Conservation (phyloP, 345 rosid genomes). For the Linum tenue region DNA sequence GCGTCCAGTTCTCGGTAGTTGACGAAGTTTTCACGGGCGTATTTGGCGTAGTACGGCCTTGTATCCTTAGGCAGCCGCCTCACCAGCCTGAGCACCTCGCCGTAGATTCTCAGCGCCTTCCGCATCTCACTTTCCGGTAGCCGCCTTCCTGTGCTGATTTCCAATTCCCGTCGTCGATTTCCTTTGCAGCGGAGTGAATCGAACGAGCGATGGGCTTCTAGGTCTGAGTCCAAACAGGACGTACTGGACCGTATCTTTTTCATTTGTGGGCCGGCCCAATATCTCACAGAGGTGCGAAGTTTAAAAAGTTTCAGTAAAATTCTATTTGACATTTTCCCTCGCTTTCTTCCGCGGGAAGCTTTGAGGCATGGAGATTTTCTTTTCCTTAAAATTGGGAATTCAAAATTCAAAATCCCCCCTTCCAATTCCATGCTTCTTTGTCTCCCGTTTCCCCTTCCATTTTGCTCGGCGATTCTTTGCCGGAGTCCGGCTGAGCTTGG, state of each 20-base stretch:
- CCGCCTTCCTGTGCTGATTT: no score
- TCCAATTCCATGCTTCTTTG: neutral
- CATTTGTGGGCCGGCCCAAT: no score
- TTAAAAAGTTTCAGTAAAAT: no score
- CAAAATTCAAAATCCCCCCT: no score
- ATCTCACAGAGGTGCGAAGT: no score
- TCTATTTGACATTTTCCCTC: no score
- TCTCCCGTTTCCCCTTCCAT: neutral
- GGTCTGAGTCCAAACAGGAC: neutral
- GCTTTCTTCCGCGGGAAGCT: no score
- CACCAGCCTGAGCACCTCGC: slow-evolving; percentile 68
- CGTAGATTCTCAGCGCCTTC: slow-evolving; percentile 66
- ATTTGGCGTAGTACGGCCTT: slow-evolving; percentile 83
- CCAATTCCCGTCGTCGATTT: neutral
- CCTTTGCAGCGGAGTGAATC: neutral
- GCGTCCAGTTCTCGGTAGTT: slow-evolving; percentile 67
- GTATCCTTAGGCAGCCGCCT: slow-evolving; percentile 66
- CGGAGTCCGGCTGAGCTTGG: neutral
- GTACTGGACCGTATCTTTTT: no score
- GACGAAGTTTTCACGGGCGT: slow-evolving; percentile 82
- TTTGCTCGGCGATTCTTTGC: neutral
- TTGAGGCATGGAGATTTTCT: no score
- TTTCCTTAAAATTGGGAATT: no score
- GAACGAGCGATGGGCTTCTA: neutral
- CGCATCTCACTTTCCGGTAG: slow-evolving; percentile 32